Base-by-base conservation (phyloP, 2,329 filamentous ascomycete genomes). In the Orbilia oligospora region DNA sequence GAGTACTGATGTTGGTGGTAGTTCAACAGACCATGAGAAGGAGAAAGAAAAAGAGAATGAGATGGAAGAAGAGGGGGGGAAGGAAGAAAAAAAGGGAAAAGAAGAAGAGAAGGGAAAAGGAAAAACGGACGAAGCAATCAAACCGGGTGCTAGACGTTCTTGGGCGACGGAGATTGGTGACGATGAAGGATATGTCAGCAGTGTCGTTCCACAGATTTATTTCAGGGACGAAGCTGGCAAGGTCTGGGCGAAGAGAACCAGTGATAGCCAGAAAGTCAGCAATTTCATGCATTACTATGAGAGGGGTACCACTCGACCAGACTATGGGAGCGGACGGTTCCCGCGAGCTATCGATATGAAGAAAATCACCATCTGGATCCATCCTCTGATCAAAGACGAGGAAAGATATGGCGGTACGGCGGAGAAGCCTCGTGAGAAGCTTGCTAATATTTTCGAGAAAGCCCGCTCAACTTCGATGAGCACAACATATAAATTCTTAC, bases 211-310 rank as follows among this genome's bases (percentile, higher is more conserved):
- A 2, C 18, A 49, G 9, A 51, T 65, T 4, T 65, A 49, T 16
- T 65, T 49, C 6, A 48, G 61, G 22, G 61, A 65, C 30, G 61
- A 65, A 8, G 22, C 30, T 65, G 61, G 61, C 6, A 51, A 65
- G 5, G 24, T 51, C 4, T 65, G 41, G 41, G 22, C 61, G 36
- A 49, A 51, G 44, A 51, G 6, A 1, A 16, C 61, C 18, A 36
- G 41, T 5, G 61, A 49, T 20, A 27, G 38, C n/a, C 38, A 49
- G 38, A 65, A 36, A 14, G 9, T 65, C 5, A 65, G 41, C 1
- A 65, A 33, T 27, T 65, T 65, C 18, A 65, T 65, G 61, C 12
- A 22, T 36, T 65, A 49, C n/a, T 65, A 65, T 51, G 41, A 30
- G n/a, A 49, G 24, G 10, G 61, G 41, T 2, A 65, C 61, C n/a